phyloP scores from a whole-genome alignment of 495 filamentous ascomycete genomes.

The Penicillium canescens region DNA sequence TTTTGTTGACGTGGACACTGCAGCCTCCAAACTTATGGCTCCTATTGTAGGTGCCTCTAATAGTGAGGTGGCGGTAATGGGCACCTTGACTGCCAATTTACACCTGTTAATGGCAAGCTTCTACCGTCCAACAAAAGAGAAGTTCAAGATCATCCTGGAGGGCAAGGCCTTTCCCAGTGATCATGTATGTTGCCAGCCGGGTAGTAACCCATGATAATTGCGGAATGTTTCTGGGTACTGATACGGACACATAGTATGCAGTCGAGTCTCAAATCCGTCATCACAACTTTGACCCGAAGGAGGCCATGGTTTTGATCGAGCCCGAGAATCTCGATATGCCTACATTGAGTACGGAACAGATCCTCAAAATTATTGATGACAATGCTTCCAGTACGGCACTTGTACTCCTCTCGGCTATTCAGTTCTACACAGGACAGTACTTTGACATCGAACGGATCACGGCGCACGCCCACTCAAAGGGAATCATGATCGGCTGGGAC shows the following conservation, averaged over 20 bases:
- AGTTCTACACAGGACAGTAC: conserved; percentile 93
- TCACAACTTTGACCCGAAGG: conserved; percentile 66
- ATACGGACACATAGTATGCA: conserved; percentile 63
- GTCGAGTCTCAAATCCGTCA: conserved; percentile 83
- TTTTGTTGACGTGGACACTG: conserved; percentile 79
- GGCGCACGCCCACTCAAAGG: conserved; percentile 68
- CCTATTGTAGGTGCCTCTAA: conserved; percentile 80
- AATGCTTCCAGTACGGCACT: conserved; percentile 78
- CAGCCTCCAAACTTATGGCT: conserved; percentile 70
- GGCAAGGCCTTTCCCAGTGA: conserved; percentile 94
- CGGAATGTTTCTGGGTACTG: not conserved
- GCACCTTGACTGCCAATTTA: conserved; percentile 87
- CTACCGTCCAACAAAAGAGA: conserved; percentile 73
- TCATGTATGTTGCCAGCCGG: conserved; percentile 53
- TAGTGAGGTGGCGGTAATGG: conserved; percentile 89
- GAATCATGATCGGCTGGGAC: conserved; percentile 88
- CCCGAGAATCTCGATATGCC: conserved; percentile 53
- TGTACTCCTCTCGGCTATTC: conserved; percentile 84
- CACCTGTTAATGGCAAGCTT: conserved; percentile 91
- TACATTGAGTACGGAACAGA: conserved; percentile 67
- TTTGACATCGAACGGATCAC: conserved; percentile 89
- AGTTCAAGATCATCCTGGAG: conserved; percentile 90
- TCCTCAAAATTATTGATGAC: conserved; percentile 71
- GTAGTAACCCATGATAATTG: not conserved
- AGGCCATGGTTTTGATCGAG: conserved; percentile 75